These are phyloP conservation scores for Malus fusca DNA, from an alignment of 306 rosid genomes.

Conservation along the genomic window DNA sequence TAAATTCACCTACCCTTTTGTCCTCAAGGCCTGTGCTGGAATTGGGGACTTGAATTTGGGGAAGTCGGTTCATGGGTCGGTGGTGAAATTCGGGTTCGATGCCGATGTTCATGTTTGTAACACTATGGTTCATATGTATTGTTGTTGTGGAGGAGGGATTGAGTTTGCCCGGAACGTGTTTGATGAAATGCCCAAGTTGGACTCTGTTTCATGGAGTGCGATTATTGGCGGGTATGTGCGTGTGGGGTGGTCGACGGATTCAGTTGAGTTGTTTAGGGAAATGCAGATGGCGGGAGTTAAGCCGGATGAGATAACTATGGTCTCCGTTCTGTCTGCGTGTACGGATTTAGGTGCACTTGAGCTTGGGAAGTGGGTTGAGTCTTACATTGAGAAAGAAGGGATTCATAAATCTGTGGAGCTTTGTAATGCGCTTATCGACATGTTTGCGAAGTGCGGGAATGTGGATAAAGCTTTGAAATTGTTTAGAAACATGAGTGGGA, in stretches of 20 bases:
- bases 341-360: constrained; percentile 79
- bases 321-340: constrained; percentile 72
- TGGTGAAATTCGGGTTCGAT: constrained; percentile 59
- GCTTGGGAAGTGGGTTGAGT: constrained; percentile 88
- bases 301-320: constrained; percentile 88
- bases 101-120: constrained; percentile 63
- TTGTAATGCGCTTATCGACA: constrained; percentile 76
- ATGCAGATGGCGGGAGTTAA: constrained; percentile 66
- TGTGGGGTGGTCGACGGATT: constrained; percentile 42
- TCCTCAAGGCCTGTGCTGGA: constrained; percentile 83
- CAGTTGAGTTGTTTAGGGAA: constrained; percentile 57
- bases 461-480: constrained; percentile 57
- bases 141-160: constrained; percentile 45
- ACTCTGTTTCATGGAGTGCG: constrained; percentile 85
- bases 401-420: constrained; percentile 56
- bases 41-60: constrained; percentile 46
- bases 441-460: constrained; percentile 90
- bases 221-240: constrained; percentile 81
- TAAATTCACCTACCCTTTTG: constrained; percentile 82
- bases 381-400: constrained; percentile 48
- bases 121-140: constrained; percentile 82
- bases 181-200: constrained; percentile 50
- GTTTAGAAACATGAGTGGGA: constrained; percentile 46
- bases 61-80: constrained; percentile 51
- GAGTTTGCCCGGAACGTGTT: constrained; percentile 57